Evolutionary conservation across 208 protist species (phyloP).

Genomic region (Acanthamoeba sp.): DNA sequence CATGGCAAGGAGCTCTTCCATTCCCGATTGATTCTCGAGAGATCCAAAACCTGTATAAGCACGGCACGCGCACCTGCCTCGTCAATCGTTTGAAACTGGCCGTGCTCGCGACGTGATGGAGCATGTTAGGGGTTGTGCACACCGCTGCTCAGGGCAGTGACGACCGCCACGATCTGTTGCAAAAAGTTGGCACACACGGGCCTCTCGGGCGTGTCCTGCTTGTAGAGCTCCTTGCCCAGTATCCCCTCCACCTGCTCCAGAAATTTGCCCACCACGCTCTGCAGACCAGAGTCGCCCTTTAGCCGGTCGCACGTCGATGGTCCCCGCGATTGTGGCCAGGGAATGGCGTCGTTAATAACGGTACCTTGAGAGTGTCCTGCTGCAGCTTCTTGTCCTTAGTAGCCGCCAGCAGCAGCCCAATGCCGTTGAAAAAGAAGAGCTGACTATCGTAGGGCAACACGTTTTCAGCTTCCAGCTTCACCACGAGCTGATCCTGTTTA

Average conservation of each 20-base stretch:
- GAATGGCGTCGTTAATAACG: too few relatives aligned
- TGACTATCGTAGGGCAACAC: slow-evolving; percentile 25
- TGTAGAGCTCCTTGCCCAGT: slow-evolving; percentile 42
- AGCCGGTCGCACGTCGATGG: too few relatives aligned
- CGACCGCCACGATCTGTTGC: slow-evolving; percentile 30
- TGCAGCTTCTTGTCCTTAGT: slow-evolving; percentile 51
- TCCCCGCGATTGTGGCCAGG: too few relatives aligned
- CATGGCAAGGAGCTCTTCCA: slow-evolving; percentile 15
- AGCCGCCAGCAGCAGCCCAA: neutral
- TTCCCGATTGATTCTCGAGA: neutral
- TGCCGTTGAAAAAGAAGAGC: slow-evolving; percentile 57
- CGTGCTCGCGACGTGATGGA: too few relatives aligned
- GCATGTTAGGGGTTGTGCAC: too few relatives aligned
- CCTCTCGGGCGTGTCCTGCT: neutral
- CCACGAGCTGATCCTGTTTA: slow-evolving; percentile 42
- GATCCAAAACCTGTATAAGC: neutral
- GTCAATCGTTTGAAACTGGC: too few relatives aligned
- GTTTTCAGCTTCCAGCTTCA: neutral
- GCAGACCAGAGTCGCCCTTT: too few relatives aligned
- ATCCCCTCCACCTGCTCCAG: slow-evolving; percentile 40
- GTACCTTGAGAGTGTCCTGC: slow-evolving; percentile 51
- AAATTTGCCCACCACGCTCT: neutral
- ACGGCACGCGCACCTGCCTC: too few relatives aligned
- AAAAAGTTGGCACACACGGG: slow-evolving; percentile 29
- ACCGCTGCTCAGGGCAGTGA: slow-evolving; percentile 42